Conservation (phyloP, 768 basidiomycete species). For the Psilocybe azurescens region DNA sequence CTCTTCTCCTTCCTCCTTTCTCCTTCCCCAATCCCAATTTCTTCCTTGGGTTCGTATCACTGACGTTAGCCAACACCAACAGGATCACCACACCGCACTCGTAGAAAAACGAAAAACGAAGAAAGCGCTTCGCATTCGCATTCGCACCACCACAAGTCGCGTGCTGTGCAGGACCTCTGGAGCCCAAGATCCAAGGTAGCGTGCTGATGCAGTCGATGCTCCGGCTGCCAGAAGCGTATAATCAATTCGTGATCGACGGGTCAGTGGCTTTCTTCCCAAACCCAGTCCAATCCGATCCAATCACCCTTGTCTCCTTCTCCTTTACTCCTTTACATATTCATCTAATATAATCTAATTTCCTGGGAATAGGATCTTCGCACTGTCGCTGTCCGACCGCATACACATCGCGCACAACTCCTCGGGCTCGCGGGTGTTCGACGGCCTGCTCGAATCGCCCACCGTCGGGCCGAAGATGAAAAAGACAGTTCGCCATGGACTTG, state of each 20-base stretch:
- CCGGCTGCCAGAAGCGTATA: constrained; percentile 67
- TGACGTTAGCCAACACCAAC: neutral
- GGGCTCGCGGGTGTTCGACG: constrained; percentile 84
- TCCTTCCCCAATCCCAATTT: too few species aligned
- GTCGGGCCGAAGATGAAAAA: constrained; percentile 71
- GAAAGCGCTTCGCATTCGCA: neutral
- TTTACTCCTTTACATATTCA: too few species aligned
- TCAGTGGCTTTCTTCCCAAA: constrained; percentile 31
- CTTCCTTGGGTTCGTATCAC: neutral
- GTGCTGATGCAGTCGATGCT: constrained; percentile 86
- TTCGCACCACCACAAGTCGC: constrained; percentile 18
- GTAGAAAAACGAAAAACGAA: constrained; percentile 12
- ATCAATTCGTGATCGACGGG: constrained; percentile 74
- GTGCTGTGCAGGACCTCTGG: constrained; percentile 42
- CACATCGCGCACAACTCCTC: constrained; percentile 55
- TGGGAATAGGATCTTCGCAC: constrained; percentile 55
- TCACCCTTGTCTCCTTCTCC: too few species aligned
- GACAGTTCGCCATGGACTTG: constrained; percentile 74
- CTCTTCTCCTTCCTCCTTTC: too few species aligned
- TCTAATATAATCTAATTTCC: too few species aligned
- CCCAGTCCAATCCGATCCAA: too few species aligned
- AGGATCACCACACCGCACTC: constrained; percentile 33
- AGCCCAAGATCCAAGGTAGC: constrained; percentile 83
- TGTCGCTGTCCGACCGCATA: constrained; percentile 64
- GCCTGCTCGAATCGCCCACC: constrained; percentile 70